Evolutionary conservation across 2,329 filamentous ascomycete genomes (phyloP).

Genomic region (Hymenoscyphus scutula): DNA sequence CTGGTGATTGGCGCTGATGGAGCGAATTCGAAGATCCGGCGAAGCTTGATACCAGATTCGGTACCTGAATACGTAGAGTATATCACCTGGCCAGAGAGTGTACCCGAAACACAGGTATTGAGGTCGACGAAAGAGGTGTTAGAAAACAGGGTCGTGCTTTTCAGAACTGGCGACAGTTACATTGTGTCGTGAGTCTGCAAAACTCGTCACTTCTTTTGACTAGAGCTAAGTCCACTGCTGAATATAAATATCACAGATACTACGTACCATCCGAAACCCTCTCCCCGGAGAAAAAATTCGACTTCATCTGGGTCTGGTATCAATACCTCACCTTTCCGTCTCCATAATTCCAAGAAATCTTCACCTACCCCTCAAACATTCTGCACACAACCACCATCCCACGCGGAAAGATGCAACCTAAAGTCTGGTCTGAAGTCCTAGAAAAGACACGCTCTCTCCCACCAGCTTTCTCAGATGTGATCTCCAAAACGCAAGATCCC

Average conservation of each 20-base stretch:
- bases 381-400: not conserved
- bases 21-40: not conserved
- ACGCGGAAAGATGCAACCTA: not conserved
- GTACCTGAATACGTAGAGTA: not conserved
- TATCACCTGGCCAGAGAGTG: constrained; percentile 2
- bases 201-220: no score
- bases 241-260: not conserved
- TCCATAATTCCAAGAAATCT: not conserved
- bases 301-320: not conserved
- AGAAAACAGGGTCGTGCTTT: not conserved
- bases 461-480: not conserved
- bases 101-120: not conserved
- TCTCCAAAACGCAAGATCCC: not conserved
- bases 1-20: constrained; percentile 7
- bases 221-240: not conserved
- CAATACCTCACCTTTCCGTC: not conserved
- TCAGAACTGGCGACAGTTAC: not conserved
- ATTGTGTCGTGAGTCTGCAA: not conserved
- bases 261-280: not conserved
- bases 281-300: not conserved
- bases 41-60: not conserved
- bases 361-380: not conserved
- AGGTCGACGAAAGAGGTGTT: not conserved
- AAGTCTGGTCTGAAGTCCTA: not conserved
- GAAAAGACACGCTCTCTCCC: not conserved